Base-by-base conservation (phyloP, 257 asterid species). In the Solanum medicagineum region DNA sequence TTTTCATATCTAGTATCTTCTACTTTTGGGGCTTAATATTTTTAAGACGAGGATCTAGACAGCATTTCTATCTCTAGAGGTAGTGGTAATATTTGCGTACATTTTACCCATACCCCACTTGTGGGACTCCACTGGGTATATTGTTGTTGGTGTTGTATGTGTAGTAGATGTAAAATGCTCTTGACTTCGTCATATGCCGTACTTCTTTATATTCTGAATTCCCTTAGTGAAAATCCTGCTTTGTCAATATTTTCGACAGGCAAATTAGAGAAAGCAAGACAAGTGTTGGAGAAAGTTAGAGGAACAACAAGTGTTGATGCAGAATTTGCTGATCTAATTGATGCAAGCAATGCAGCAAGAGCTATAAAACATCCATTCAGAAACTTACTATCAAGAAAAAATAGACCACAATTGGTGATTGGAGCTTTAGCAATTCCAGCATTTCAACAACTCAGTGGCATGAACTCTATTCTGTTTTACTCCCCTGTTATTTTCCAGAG, bases 401-500 rank as follows among this genome's bases (percentile, higher is more conserved):
- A 94, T 32, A 88, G 96, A 0, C 98, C 98, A 32, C 94, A 91
- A 51, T 83, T 94, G 84, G 89, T 92, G 56, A 84, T 94, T 6
- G 95, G 94, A 55, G 95, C 92, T 1, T 20, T 94, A 1, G 92
- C 89, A 5, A 93, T 94, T 77, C 98, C 98, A 13, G 95, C 95
- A 10, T 94, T 94, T 85, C 98, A 94, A 84, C 97, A 93, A 81
- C 93, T 94, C 24, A 93, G 97, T 0, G 98, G 98, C 26, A 91
- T 87, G 69, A 94, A 94, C 89, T 90, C 98, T 20, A 94, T 94
- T 87, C 93, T 94, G 5, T 94, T 94, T 86, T 95, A 94, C 17
- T 91, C 97, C 14, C 98, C 98, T 0, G 98, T 95, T 47, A 87
- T 95, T 53, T 95, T 95, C 79, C 93, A 93, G 90, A 95, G 93